Conservation (phyloP, 345 rosid species). For the Hibiscus trionum region DNA sequence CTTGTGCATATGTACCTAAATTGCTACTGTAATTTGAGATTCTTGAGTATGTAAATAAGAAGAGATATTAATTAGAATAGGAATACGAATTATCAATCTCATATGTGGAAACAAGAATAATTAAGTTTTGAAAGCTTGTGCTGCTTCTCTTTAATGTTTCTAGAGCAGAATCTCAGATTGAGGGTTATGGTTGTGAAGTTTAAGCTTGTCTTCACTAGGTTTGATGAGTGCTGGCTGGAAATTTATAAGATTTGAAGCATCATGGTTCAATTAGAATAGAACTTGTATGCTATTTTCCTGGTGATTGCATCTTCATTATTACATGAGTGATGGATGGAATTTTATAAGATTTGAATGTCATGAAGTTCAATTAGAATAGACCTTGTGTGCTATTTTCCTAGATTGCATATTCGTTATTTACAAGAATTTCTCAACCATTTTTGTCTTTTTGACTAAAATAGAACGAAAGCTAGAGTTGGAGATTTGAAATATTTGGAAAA, state of each 20-base stretch:
- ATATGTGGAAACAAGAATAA: background rate
- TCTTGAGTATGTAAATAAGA: background rate
- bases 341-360: background rate
- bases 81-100: background rate
- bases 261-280: background rate
- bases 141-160: background rate
- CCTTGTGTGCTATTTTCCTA: background rate
- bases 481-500: background rate
- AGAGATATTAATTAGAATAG: background rate
- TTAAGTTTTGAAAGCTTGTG: background rate
- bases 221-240: background rate
- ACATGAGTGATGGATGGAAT: background rate
- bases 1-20: background rate
- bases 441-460: background rate
- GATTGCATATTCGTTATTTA: background rate
- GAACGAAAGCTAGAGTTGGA: background rate
- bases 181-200: background rate
- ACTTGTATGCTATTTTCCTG: background rate
- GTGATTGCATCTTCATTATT: background rate
- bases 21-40: background rate
- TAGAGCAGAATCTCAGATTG: background rate
- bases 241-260: background rate
- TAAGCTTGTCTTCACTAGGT: background rate
- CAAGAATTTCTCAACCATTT: background rate
- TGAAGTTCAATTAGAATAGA: background rate